A percentile compares a stretch with the other conserved stretches of the same genome.
These are phyloP conservation scores for Rhododendron kiyosumense DNA, from an alignment of 148 eudicot species.

Conservation along the genomic window DNA sequence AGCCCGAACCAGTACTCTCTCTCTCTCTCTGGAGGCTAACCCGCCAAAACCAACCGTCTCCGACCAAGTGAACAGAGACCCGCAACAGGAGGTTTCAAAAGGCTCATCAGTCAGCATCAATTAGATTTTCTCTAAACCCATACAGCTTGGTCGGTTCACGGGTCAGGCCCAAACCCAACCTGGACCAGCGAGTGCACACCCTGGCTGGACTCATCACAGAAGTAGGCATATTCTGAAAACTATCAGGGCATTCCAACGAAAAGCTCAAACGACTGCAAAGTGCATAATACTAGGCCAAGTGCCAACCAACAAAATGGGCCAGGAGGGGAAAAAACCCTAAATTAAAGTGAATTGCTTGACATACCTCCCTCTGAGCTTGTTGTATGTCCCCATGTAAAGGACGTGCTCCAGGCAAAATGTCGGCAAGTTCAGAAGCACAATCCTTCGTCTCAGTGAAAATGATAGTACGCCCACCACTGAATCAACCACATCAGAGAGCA, in stretches of 20 bases:
- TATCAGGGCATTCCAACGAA: background rate
- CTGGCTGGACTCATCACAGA: background rate
- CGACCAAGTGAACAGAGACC: background rate
- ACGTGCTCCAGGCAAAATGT: slow-evolving; percentile 77
- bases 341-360: background rate
- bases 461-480: slow-evolving; percentile 85
- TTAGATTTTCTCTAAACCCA: background rate
- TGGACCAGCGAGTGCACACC: background rate
- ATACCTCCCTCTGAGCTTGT: slow-evolving; percentile 90
- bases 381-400: slow-evolving; percentile 92
- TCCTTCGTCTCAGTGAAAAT: slow-evolving; percentile 86
- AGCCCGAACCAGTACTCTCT: background rate
- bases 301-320: background rate
- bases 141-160: background rate
- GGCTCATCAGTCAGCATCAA: background rate
- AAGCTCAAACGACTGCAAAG: background rate
- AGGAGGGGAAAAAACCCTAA: background rate
- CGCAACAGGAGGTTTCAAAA: background rate
- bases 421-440: slow-evolving; percentile 64
- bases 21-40: background rate
- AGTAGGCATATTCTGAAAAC: background rate
- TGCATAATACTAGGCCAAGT: background rate
- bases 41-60: background rate
- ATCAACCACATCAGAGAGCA: slow-evolving; percentile 4
- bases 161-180: background rate